Base-by-base conservation (phyloP, 495 filamentous ascomycete species). In the Penicillium dipodomyicola region DNA sequence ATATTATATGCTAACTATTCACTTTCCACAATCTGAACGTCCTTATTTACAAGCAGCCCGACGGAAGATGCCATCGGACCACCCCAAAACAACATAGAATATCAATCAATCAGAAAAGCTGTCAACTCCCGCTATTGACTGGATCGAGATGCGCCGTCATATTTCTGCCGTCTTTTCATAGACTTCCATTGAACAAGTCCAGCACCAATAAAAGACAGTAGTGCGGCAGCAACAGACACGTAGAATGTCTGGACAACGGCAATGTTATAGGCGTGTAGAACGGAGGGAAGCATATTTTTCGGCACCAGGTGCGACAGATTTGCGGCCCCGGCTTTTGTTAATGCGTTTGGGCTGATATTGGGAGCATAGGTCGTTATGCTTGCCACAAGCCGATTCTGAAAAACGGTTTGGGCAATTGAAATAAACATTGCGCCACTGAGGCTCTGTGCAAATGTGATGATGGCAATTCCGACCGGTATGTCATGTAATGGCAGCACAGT, bases 401-500 rank as follows among this genome's bases (percentile, higher is more conserved):
- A 92, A 40, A 96, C 78, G 52, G 86, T 92, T 61, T 96, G 86
- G 3, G 77, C 87, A 44, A 93, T 85, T 0, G 82, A 82, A 48
- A 94, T 82, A 61, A 91, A 91, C 1, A 94, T 66, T 0, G 90
- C 83, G 7, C 86, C 88, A 35, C 87, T 87, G 5, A 94, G 73
- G 0, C 81, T 86, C 66, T 91, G 87, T n/a, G 77, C 61, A 67
- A 92, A 91, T 37, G 89, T 78, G 20, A 91, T 78, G 29, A 85
- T 64, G 0, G 86, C 79, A 10, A 84, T 88, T 10, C 85, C 90
- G 8, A 80, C 81, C 0, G 90, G 82, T 4, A 92, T 78, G 57
- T 92, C 88, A 0, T 72, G 64, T 20, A 80, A 62, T 15, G 73
- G 68, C 4, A 92, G 75, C 0, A 87, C 87, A 0, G 87, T 87